phyloP scores from a whole-genome alignment of 208 protist species.

The Leishmania major region DNA sequence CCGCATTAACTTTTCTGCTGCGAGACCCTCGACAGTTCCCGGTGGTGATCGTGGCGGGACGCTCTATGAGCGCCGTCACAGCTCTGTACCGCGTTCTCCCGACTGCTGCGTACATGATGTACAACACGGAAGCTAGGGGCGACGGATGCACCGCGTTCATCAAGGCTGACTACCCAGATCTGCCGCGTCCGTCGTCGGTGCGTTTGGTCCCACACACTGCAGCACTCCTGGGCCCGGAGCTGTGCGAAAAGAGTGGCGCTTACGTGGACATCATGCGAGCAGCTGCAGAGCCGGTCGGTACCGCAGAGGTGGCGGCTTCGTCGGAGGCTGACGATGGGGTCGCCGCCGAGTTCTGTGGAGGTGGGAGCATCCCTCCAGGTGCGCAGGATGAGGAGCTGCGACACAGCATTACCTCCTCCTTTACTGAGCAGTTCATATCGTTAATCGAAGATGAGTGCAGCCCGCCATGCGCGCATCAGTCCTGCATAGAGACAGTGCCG shows the following conservation, averaged over 20 bases:
- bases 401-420: slow-evolving; percentile 1
- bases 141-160: background rate
- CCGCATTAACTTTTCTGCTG: slow-evolving; percentile 1
- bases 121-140: background rate
- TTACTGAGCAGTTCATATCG: slow-evolving; percentile 8
- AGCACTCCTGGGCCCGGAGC: slow-evolving; percentile 6
- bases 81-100: slow-evolving; percentile 29
- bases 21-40: slow-evolving; percentile 8
- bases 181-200: slow-evolving; percentile 1
- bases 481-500: background rate
- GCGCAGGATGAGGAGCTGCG: background rate
- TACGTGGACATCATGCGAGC: slow-evolving; percentile 13
- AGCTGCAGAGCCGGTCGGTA: background rate
- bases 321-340: background rate
- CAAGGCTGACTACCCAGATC: background rate
- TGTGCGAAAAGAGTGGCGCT: background rate
- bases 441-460: background rate
- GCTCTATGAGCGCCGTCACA: slow-evolving; percentile 11
- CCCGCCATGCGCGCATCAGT: too few species aligned
- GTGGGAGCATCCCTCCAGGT: too few species aligned
- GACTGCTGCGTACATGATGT: background rate
- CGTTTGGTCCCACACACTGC: slow-evolving; percentile 35
- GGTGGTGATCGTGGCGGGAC: slow-evolving; percentile 24
- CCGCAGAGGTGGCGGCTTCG: background rate
- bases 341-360: background rate